phyloP scores from a whole-genome alignment of 148 eudicot genomes.

The Amaranthus palmeri region DNA sequence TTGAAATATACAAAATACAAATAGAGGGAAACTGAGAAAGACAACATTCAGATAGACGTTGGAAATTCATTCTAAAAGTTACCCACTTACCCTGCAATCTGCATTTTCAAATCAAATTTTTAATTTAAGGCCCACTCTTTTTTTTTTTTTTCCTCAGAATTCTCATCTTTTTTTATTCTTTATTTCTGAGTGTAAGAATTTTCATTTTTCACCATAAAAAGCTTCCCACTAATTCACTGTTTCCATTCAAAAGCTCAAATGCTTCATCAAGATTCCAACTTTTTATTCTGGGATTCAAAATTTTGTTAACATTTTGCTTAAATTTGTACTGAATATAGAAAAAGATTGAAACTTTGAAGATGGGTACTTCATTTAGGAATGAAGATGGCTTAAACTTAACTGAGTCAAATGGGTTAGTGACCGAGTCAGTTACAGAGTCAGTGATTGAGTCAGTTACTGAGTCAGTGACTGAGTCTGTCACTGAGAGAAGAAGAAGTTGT shows the following conservation, averaged over 20 bases:
- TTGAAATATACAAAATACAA: slow-evolving; percentile 15
- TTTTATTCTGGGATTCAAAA: slow-evolving; percentile 20
- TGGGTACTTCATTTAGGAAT: slow-evolving; percentile 35
- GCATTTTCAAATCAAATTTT: slow-evolving; percentile 24
- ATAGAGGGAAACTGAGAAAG: slow-evolving; percentile 14
- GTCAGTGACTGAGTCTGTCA: slow-evolving; percentile 28
- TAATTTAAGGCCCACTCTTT: slow-evolving; percentile 18
- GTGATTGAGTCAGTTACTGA: slow-evolving; percentile 33
- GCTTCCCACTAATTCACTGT: background rate
- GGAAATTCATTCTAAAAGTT: no score
- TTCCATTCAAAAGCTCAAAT: background rate
- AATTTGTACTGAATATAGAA: background rate
- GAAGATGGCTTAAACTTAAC: slow-evolving; percentile 28
- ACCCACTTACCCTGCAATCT: background rate
- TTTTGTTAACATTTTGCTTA: background rate
- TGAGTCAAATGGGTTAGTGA: slow-evolving; percentile 21
- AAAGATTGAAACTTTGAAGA: slow-evolving; percentile 15
- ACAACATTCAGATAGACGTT: slow-evolving; percentile 27
- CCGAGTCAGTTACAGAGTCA: slow-evolving; percentile 26
- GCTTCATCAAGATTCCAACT: background rate
- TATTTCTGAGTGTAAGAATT: background rate
- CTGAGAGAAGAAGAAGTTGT: slow-evolving; percentile 5
- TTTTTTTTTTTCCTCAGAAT: background rate
- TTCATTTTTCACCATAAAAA: background rate
- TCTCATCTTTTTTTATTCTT: background rate